Evolutionary conservation across 352 stramenopile genomes (phyloP).

Genomic region (Phytophthora uliginosa): DNA sequence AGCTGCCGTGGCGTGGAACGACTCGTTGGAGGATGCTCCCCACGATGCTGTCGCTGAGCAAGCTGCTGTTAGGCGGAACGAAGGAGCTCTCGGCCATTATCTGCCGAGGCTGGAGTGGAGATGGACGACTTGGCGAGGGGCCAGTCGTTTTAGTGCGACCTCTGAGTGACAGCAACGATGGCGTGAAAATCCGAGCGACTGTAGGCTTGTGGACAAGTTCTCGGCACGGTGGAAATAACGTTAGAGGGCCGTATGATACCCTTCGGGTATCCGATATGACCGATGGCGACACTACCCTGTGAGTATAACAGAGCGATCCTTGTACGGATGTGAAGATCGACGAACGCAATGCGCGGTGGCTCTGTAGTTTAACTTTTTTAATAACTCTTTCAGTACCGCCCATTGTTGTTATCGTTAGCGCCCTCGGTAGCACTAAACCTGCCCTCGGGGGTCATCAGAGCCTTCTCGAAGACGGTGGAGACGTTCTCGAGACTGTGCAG

Average conservation of each 20-base stretch:
- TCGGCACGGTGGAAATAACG: too few relatives aligned
- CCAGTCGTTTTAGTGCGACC: not conserved
- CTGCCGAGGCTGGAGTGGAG: not conserved
- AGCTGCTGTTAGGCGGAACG: not conserved
- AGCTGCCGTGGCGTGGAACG: not conserved
- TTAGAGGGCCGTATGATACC: too few relatives aligned
- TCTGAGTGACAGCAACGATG: not conserved
- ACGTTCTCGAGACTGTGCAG: constrained; percentile 12
- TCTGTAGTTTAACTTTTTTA: not conserved
- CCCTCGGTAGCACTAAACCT: not conserved
- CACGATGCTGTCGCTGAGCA: not conserved
- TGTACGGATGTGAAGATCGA: too few relatives aligned
- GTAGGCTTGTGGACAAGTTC: too few relatives aligned
- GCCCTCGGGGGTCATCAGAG: constrained; percentile 4
- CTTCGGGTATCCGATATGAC: too few relatives aligned
- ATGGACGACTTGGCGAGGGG: too few relatives aligned
- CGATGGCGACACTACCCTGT: too few relatives aligned
- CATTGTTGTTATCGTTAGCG: not conserved
- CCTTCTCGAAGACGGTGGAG: constrained; percentile 6
- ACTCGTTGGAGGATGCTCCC: not conserved
- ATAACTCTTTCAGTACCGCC: too few relatives aligned
- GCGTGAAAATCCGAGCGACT: not conserved
- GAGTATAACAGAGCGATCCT: too few relatives aligned
- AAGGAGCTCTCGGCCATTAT: not conserved
- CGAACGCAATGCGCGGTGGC: too few relatives aligned